Evolutionary conservation across 2,329 filamentous ascomycete species (phyloP).

Genomic region (Myriosclerotinia curreyana): DNA sequence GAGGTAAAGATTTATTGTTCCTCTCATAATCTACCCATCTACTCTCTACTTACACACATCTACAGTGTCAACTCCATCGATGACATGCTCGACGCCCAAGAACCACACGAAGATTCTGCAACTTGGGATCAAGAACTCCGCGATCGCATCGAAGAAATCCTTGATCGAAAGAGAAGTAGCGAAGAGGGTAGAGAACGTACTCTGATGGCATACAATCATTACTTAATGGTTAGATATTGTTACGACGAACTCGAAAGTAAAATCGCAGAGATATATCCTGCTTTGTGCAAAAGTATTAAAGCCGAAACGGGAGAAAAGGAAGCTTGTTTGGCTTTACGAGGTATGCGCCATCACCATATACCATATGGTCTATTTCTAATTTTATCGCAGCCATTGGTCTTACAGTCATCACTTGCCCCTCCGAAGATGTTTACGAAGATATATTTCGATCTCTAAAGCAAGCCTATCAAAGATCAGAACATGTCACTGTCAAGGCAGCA

Average conservation of each 20-base stretch:
- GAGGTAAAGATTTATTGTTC: conserved; percentile 43
- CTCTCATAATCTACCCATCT: background rate
- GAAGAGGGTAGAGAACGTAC: conserved; percentile 60
- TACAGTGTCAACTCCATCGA: conserved; percentile 25
- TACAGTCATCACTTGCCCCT: conserved; percentile 60
- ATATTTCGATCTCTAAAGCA: conserved; percentile 55
- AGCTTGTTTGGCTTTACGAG: conserved; percentile 59
- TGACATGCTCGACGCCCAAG: conserved; percentile 41
- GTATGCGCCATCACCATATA: conserved; percentile 36
- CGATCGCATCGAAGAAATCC: conserved; percentile 60
- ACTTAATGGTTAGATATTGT: conserved; percentile 60
- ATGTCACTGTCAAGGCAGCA: conserved; percentile 55
- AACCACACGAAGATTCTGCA: conserved; percentile 48
- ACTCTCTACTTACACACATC: conserved; percentile 4
- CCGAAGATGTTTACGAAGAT: conserved; percentile 58
- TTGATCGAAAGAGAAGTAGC: conserved; percentile 66
- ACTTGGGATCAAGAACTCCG: conserved; percentile 55
- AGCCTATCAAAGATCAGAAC: conserved; percentile 58
- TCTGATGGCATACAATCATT: conserved; percentile 55
- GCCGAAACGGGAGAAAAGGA: conserved; percentile 61
- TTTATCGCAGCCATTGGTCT: conserved; percentile 54
- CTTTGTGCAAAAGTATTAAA: conserved; percentile 62
- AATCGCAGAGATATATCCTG: conserved; percentile 54
- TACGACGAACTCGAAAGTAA: conserved; percentile 55
- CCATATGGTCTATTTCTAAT: conserved; percentile 1